phyloP scores from a whole-genome alignment of 306 rosid genomes.

The Castanea mollissima region DNA sequence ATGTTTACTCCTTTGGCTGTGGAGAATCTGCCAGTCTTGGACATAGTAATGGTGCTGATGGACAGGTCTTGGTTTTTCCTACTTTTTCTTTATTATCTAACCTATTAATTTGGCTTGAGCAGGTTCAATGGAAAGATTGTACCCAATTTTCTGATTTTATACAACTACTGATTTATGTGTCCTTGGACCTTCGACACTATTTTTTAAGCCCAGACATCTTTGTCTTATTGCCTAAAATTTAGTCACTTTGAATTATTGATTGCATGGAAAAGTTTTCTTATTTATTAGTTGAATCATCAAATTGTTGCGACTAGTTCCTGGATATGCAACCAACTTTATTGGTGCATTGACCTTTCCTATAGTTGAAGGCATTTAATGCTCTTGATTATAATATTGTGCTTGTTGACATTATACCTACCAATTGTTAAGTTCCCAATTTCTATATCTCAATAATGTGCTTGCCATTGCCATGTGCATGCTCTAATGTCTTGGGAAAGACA shows the following conservation, averaged over 20 bases:
- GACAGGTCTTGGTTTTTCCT: constrained; percentile 52
- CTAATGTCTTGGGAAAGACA: background rate
- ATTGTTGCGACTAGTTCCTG: no score
- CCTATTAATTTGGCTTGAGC: background rate
- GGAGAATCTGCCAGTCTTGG: constrained; percentile 99
- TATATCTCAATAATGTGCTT: background rate
- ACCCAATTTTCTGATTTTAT: background rate
- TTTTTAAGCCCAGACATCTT: background rate
- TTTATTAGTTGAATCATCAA: background rate
- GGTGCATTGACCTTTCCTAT: no score
- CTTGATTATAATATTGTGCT: no score
- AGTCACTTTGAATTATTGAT: background rate
- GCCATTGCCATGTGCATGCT: background rate
- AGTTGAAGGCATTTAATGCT: no score
- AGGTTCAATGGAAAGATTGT: background rate
- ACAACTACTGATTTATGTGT: background rate
- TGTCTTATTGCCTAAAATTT: background rate
- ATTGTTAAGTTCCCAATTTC: background rate
- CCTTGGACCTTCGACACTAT: background rate
- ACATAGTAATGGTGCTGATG: constrained; percentile 51
- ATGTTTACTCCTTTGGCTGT: constrained; percentile 89
- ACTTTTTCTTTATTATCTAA: constrained; percentile 5
- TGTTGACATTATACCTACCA: background rate
- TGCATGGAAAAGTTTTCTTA: background rate
- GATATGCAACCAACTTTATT: no score